Evolutionary conservation across 139 green algal genomes (phyloP), one percentile per base, ranked within the genome.

Genomic region (Volvox africanus): DNA sequence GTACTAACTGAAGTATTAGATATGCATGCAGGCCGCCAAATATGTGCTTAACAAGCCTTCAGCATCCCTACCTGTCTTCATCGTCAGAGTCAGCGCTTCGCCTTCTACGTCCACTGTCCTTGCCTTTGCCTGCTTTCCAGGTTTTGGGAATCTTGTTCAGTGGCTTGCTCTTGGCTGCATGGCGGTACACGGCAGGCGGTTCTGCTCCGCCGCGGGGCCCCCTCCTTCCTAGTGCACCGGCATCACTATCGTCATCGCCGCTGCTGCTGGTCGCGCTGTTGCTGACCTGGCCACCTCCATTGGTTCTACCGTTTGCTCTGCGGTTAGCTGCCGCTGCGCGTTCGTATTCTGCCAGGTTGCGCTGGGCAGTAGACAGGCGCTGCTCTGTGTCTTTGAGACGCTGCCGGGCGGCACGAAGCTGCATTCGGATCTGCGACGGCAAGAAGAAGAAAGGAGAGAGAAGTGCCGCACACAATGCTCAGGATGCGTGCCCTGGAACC

Each of bases 151-250:
- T 24, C 65, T 82, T 84, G 16, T 20, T 28, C 67, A 93, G 68
- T 1, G 86, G 86, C 81, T 86, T 87, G 91, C 83, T 93, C 87
- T 92, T 84, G 24, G 82, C 81, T 16, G 81, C 37, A 33, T 85
- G 71, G 18, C 76, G 81, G 81, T 93, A 93, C 21, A 33, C 11
- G 12, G 71, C 80, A 28, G 90, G 62, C 6, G 50, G 20, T 35
- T 24, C 78, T 9, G 17, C 20, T 1, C 67, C 37, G 50, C 22
- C 69, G 69, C 85, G 6, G 30, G 12, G 30, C 21, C 14, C 61
- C 24, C 67, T 37, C 21, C 0, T 28, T 73, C 11, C 65, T 73
- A 9, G 65, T 73, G 21, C 65, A 30, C 22, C 85, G 18, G 37
- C 85, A 22, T 69, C 35, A 18, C 50, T 37, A 18, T 55, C 28